Evolutionary conservation across 345 rosid genomes (phyloP), one percentile per base, ranked within the genome.

Genomic region (thale cress (Arabidopsis thaliana)): DNA sequence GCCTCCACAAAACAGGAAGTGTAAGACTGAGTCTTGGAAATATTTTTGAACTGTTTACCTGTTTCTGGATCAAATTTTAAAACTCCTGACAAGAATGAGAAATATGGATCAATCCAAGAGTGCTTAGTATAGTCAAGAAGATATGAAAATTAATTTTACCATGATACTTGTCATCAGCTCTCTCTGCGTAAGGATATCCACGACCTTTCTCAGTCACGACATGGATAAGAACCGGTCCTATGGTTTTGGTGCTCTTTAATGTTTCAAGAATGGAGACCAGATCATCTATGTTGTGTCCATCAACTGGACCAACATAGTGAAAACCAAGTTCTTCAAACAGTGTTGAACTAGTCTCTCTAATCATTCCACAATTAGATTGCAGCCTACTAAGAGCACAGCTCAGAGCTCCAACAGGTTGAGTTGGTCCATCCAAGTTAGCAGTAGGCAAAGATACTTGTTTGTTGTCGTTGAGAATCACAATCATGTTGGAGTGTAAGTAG

Each of bases 361-460:
- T 93, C 98, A 93, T 93, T 38, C 97, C 97, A 90, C 57, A 82
- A 64, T 88, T 93, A 48, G 96, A 93, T 65, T 91, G 98, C 79
- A 93, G 79, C 71, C 93, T 79, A 67, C 93, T 93, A 53, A 93
- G 91, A 78, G 98, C 94, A 71, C 98, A 89, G 85, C 98, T 93
- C 76, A 93, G 79, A 32, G 98, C 98, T 73, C 98, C 98, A 36
- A 93, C 98, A n/a, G 98, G 98, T 33, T 91, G 91, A 71, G 72
- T 85, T 8, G 97, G 98, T 53, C 98, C 98, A 73, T 93, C 97
- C 7, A 93, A 82, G 59, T 14, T 87, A 33, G 98, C 97, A 52
- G 98, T 93, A 71, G 98, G 97, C 42, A 93, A 78, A 16, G 97
- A 91, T 51, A 93, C 98, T 78, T 93, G 97, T 60, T 91, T 93